These are phyloP conservation scores for Leishmania amazonensis DNA, from an alignment of 208 protist species.

Conservation along the genomic window DNA sequence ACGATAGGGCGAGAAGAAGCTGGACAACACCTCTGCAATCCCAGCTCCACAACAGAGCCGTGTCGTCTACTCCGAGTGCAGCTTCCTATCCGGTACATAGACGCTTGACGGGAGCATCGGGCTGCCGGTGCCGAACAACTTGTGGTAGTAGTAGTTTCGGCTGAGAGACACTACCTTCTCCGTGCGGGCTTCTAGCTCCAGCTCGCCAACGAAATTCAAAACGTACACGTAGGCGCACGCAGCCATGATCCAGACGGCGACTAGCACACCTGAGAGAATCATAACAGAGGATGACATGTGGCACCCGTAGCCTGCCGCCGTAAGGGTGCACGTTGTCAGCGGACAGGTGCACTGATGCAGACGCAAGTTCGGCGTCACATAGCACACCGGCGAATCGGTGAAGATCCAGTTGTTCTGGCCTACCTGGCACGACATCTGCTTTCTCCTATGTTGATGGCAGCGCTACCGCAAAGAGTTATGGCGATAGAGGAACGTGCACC, in stretches of 20 bases:
- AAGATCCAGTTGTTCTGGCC: conserved; percentile 65
- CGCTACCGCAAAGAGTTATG: background rate
- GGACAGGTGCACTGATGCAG: conserved; percentile 81
- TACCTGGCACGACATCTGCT: conserved; percentile 40
- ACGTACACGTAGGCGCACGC: conserved; percentile 73
- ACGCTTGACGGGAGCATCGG: conserved; percentile 14
- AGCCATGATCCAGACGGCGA: conserved; percentile 66
- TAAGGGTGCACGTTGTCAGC: conserved; percentile 60
- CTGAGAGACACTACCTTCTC: conserved; percentile 32
- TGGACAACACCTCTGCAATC: background rate
- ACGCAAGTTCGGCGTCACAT: conserved; percentile 52
- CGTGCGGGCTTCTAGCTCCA: conserved; percentile 41
- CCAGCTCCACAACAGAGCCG: background rate
- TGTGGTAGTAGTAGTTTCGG: conserved; percentile 76
- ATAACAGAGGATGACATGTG: conserved; percentile 64
- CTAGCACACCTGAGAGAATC: conserved; percentile 56
- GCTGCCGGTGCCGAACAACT: conserved; percentile 62
- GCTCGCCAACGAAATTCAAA: conserved; percentile 42
- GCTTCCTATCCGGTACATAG: conserved; percentile 12
- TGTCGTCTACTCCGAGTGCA: conserved; percentile 5
- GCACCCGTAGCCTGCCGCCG: conserved; percentile 46
- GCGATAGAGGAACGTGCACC: background rate
- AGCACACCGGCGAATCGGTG: conserved; percentile 79
- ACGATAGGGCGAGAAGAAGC: too few relatives aligned
- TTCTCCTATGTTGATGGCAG: background rate